phyloP scores from a whole-genome alignment of 129 eudicot species.

The Chrysanthemum lavandulifolium region DNA sequence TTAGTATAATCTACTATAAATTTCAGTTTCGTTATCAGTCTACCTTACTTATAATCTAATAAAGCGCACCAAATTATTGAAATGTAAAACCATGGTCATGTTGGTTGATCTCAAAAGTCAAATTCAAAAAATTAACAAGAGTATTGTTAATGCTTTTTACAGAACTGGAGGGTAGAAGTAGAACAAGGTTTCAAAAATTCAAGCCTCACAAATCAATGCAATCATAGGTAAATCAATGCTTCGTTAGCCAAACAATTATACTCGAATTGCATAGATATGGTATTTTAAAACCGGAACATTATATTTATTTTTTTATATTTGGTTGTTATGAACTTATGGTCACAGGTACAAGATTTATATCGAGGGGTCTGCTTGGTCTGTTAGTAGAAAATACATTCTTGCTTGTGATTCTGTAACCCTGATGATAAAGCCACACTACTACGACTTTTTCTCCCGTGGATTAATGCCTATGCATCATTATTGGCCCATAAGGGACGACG shows the following conservation, averaged over 20 bases:
- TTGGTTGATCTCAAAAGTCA: not conserved
- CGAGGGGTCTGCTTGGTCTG: constrained; percentile 93
- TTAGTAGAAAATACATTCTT: constrained; percentile 83
- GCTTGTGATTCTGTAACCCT: constrained; percentile 82
- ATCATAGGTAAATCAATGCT: constrained; percentile 30
- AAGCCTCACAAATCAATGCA: constrained; percentile 42
- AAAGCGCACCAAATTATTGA: too few species aligned
- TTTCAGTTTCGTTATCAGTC: too few species aligned
- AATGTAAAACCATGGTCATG: too few species aligned
- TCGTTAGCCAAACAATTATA: not conserved
- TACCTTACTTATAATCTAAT: too few species aligned
- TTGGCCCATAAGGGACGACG: constrained; percentile 65
- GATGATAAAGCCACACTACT: constrained; percentile 60
- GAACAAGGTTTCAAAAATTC: constrained; percentile 40
- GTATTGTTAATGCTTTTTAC: constrained; percentile 1
- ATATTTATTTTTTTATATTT: not conserved
- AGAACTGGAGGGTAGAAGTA: constrained; percentile 42
- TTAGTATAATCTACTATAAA: too few species aligned
- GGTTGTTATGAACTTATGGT: not conserved
- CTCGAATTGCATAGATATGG: not conserved
- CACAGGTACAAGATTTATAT: constrained; percentile 79
- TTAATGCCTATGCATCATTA: constrained; percentile 70
- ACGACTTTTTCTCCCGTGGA: constrained; percentile 80
- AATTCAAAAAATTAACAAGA: not conserved
- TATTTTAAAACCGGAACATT: not conserved